Base-by-base conservation (phyloP, 495 filamentous ascomycete genomes). In the Trichocladium antarcticum region DNA sequence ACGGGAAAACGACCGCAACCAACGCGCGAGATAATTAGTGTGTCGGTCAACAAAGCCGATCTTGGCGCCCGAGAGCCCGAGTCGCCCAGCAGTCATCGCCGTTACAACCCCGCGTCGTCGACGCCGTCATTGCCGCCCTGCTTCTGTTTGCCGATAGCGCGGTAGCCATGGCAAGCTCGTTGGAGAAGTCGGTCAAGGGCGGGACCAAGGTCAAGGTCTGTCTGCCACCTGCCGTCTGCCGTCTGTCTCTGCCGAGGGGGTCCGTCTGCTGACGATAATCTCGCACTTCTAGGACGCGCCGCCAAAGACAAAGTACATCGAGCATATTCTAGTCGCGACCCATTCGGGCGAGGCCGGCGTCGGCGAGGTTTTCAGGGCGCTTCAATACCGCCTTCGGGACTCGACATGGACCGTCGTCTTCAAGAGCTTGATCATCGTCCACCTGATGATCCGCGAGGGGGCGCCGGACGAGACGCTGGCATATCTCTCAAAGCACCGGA, bases 251-350 rank as follows among this genome's bases (percentile, higher is more conserved):
- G 2, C 15, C 5, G 14, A 43, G 0, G 3, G 20, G 32, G 9
- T 6, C 27, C 4, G 28, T 11, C 31, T n/a, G 44, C 53, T 59
- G 22, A 61, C 50, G 22, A 34, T 38, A 17, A 32, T 14, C 11
- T 14, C 12, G 31, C 31, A 15, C n/a, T 14, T 10, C 37, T 44
- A 95, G 85, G 84, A 89, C 68, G 92, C 93, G 44, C 84, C 92
- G 50, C 92, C 92, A 19, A 99, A 99, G 73, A 90, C 93, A 41
- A 99, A 99, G 73, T 98, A 99, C 72, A 89, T 99, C 70, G 93
- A 99, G 65, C 87, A 95, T 60, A 95, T 99, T 62, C 77, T 99
- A 16, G 77, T 94, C 57, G 93, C 92, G 51, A 99, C 92, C 28
- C 88, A 96, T 67, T 80, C 87, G 5, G 92, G 92, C 53, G 92